A percentile compares a stretch with the other conserved stretches of the same genome.
phyloP scores from a whole-genome alignment of 1,284 basidiomycete genomes.

The Kwoniella shivajii region DNA sequence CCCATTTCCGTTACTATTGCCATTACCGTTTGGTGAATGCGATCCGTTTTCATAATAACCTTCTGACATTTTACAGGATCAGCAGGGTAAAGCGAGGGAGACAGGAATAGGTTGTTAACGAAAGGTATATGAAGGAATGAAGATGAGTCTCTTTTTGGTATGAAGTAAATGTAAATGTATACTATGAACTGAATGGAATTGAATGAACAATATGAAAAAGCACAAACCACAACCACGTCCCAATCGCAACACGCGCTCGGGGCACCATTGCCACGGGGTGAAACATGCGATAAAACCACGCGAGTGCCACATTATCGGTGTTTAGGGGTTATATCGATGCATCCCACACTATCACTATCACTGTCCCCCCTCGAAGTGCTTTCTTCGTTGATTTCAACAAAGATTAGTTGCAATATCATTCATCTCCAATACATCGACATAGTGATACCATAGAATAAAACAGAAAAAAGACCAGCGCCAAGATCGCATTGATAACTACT shows the following conservation, averaged over 20 bases:
- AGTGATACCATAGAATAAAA: background rate
- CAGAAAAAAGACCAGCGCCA: background rate
- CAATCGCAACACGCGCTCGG: slow-evolving; percentile 7
- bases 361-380: too few species aligned
- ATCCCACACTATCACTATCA: background rate
- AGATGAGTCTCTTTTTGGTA: too few species aligned
- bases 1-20: background rate
- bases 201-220: slow-evolving; percentile 2
- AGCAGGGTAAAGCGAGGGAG: background rate
- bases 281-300: slow-evolving; percentile 2
- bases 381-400: background rate
- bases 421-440: background rate
- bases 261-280: slow-evolving; percentile 1
- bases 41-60: slow-evolving; percentile 40
- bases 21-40: slow-evolving; percentile 16
- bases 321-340: slow-evolving; percentile 5
- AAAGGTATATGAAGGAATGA: background rate
- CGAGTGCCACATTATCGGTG: slow-evolving; percentile 14
- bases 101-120: background rate
- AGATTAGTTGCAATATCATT: background rate
- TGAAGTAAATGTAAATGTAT: background rate
- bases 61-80: slow-evolving; percentile 36
- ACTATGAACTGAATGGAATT: background rate
- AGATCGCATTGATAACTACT: too few species aligned
- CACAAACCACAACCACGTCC: slow-evolving; percentile 1